Percentiles rank a stretch among this genome's conserved stretches.
phyloP scores from a whole-genome alignment of 164 flowering plant genomes.

The Chimonanthus praecox region DNA sequence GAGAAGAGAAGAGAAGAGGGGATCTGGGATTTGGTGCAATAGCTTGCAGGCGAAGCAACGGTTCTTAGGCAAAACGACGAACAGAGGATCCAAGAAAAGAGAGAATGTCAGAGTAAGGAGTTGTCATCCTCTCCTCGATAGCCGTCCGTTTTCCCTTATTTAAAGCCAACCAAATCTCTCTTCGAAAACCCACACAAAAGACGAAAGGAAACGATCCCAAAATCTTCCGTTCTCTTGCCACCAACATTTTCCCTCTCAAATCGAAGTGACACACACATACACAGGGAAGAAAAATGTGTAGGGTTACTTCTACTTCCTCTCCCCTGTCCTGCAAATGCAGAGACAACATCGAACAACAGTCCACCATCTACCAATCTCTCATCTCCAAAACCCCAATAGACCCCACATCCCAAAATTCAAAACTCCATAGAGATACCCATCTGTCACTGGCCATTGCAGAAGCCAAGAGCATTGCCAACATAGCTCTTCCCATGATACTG shows the following conservation, averaged over 20 bases:
- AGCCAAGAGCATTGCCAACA: conserved; percentile 36
- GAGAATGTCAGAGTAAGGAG: conserved; percentile 9
- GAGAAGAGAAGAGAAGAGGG: neutral
- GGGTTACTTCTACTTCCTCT: conserved; percentile 6
- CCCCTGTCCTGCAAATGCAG: conserved; percentile 10
- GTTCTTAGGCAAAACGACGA: conserved; percentile 3
- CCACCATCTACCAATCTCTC: conserved; percentile 4
- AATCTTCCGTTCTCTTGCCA: neutral
- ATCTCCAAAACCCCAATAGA: neutral
- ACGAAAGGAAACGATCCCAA: neutral
- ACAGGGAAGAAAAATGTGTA: conserved; percentile 15
- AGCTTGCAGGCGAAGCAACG: neutral
- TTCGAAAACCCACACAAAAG: neutral
- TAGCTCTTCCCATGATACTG: conserved; percentile 62
- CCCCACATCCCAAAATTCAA: neutral
- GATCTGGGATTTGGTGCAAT: neutral
- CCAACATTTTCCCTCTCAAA: conserved; percentile 9
- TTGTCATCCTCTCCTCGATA: neutral
- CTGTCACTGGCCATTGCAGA: conserved; percentile 34
- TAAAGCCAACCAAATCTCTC: conserved; percentile 16
- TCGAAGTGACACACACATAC: neutral
- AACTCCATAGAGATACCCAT: conserved; percentile 18
- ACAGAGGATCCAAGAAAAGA: neutral
- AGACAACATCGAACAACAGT: conserved; percentile 9
- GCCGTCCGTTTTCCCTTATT: conserved; percentile 4